Conservation (phyloP, 805 yeast species). For the Candida silvicultrix region DNA sequence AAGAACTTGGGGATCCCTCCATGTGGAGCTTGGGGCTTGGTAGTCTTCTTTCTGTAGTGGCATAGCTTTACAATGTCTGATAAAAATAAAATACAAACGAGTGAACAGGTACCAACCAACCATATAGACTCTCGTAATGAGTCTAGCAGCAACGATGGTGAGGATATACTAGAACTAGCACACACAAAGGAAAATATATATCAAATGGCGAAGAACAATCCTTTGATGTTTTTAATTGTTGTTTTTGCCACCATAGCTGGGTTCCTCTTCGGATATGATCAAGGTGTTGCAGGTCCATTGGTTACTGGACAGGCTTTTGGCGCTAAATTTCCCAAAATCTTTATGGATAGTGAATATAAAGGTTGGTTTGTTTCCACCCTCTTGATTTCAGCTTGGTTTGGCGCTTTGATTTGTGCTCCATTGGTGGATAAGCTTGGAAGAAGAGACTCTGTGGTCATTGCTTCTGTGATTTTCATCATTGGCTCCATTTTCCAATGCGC, state of each 20-base stretch:
- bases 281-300: slow-evolving; percentile 2
- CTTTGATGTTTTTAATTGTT: slow-evolving; percentile 1
- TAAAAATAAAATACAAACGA: too few relatives aligned
- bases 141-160: neutral
- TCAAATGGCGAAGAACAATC: slow-evolving; percentile 1
- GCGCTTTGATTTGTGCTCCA: slow-evolving; percentile 34
- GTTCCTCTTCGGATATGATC: slow-evolving; percentile 7
- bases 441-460: slow-evolving; percentile 28
- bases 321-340: slow-evolving; percentile 5
- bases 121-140: neutral
- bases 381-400: slow-evolving; percentile 34
- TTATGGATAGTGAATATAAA: slow-evolving; percentile 2
- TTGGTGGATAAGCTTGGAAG: slow-evolving; percentile 34
- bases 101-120: neutral
- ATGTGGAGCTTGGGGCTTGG: too few relatives aligned
- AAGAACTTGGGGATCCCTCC: too few relatives aligned
- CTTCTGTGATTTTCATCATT: slow-evolving; percentile 32
- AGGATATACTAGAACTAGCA: neutral
- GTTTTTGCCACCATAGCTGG: slow-evolving; percentile 3
- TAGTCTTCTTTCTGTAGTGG: too few relatives aligned
- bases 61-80: neutral
- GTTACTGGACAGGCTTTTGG: slow-evolving; percentile 3
- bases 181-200: neutral
- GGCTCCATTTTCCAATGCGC: slow-evolving; percentile 36
- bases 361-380: slow-evolving; percentile 6